phyloP scores from a whole-genome alignment of 208 protist species.

The Acanthamoeba triangularis region DNA sequence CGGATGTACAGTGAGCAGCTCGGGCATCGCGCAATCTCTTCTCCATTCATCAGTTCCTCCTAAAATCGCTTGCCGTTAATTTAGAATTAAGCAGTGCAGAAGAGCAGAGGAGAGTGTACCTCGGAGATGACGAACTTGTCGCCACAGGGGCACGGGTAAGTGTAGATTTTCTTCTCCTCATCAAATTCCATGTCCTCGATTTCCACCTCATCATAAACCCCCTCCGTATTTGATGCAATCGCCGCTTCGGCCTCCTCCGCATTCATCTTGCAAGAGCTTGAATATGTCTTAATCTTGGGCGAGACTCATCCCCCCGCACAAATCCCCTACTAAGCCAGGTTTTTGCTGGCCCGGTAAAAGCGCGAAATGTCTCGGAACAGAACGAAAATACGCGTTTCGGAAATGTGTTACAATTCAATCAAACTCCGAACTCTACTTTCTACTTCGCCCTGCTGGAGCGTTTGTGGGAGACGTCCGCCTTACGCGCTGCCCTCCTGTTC shows the following conservation, averaged over 20 bases:
- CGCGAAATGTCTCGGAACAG: too few species aligned
- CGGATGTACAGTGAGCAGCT: conserved; percentile 91
- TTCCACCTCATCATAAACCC: conserved; percentile 88
- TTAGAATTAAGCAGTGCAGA: background rate
- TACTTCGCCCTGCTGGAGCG: too few species aligned
- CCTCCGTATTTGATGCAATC: background rate
- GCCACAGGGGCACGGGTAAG: conserved; percentile 91
- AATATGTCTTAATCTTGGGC: too few species aligned
- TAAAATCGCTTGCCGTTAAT: conserved; percentile 59
- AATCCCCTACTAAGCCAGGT: too few species aligned
- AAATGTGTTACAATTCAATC: too few species aligned
- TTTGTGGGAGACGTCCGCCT: too few species aligned
- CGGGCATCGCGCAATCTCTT: conserved; percentile 92
- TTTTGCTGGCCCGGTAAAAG: too few species aligned
- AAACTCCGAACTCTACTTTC: too few species aligned
- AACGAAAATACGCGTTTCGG: too few species aligned
- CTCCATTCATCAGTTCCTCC: conserved; percentile 90
- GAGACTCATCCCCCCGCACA: too few species aligned
- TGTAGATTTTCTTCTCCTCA: conserved; percentile 86
- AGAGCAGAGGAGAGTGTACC: background rate
- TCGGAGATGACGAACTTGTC: conserved; percentile 89
- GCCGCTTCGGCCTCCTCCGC: background rate
- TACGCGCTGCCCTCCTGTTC: background rate
- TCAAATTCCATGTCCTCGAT: conserved; percentile 92
- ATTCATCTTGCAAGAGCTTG: too few species aligned